Evolutionary conservation across 176 grass and related monocot genomes (phyloP), one percentile per base, ranked within the genome.

Genomic region (Saccharum officinarum): DNA sequence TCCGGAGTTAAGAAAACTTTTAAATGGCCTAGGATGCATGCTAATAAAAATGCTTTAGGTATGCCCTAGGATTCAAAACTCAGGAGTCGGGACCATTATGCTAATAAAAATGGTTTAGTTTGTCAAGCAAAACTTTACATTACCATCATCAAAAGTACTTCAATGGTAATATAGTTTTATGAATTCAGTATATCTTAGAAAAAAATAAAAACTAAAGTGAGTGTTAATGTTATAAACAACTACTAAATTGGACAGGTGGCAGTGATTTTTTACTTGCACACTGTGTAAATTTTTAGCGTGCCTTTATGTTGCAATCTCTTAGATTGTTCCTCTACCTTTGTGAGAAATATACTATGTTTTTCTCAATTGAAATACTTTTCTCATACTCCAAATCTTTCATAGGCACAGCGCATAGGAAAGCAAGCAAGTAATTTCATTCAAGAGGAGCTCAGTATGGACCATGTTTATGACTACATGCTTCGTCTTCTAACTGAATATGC

Each of bases 381-480:
- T 85, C 15, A 86, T 89, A 72, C 36, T 83, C 75, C 2, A 17
- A 77, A 67, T 7, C 7, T 82, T 65, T 3, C 40, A n/a, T 75
- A 96, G 97, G 93, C 93, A 77, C 87, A 91, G n/a, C 71, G 75
- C 52, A 91, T 99, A 69, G 97, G 93, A 57, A 94, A 89, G 59
- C 83, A 88, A 86, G 90, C 90, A 33, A 99, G 92, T 67, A 50
- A 81, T 81, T 99, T 94, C 34, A 72, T 95, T 63, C 76, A 90
- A 76, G 71, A 92, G 62, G 82, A 96, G 42, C 47, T 99, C 38
- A 96, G 39, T 39, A 96, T 99, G 90, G 93, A 94, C 6, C 80
- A 85, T 52, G 90, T 96, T 66, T 94, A 96, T 34, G 93, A 92
- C 55, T 99, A 99, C 77, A 99, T 99, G 94, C 77, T 96, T 70